Percentiles rank a stretch among this genome's conserved stretches.
Conservation (phyloP, 2,329 filamentous ascomycete species). For the Colletotrichum sp. region DNA sequence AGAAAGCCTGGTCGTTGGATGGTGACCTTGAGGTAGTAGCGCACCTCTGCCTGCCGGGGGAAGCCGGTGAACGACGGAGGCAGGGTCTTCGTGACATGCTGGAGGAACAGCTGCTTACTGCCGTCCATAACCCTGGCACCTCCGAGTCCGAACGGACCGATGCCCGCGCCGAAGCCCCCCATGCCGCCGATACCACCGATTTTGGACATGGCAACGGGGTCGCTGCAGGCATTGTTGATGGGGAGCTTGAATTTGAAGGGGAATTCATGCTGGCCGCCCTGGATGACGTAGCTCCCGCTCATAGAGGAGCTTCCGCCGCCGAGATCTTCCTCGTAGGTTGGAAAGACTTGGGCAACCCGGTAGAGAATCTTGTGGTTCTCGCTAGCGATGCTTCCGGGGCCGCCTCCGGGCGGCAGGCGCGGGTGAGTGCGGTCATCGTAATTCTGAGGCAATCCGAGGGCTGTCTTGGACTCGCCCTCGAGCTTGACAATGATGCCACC, state of each 20-base stretch:
- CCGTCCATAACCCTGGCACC: slow-evolving; percentile 67
- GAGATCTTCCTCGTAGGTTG: slow-evolving; percentile 54
- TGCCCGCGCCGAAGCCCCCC: slow-evolving; percentile 53
- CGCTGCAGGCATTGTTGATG: slow-evolving; percentile 76
- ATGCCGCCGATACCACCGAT: slow-evolving; percentile 59
- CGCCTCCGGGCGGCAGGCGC: slow-evolving; percentile 40
- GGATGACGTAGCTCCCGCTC: slow-evolving; percentile 59
- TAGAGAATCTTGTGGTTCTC: slow-evolving; percentile 79
- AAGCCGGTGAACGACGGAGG: slow-evolving; percentile 90
- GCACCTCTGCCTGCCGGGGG: slow-evolving; percentile 85
- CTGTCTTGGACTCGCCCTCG: slow-evolving; percentile 78
- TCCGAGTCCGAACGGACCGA: slow-evolving; percentile 52
- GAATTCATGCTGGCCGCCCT: slow-evolving; percentile 75
- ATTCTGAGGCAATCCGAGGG: slow-evolving; percentile 58
- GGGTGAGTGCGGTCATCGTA: slow-evolving; percentile 30
- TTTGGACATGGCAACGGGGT: slow-evolving; percentile 56
- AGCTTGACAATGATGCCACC: slow-evolving; percentile 81
- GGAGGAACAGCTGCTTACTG: slow-evolving; percentile 64
- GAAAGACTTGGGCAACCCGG: slow-evolving; percentile 75
- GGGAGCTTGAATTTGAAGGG: slow-evolving; percentile 80
- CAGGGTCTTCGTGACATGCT: slow-evolving; percentile 83
- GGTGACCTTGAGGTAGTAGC: slow-evolving; percentile 96
- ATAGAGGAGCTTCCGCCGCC: slow-evolving; percentile 43
- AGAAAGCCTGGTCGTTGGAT: slow-evolving; percentile 87
- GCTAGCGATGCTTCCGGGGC: slow-evolving; percentile 48